A percentile compares a stretch with the other conserved stretches of the same genome.
Evolutionary conservation across 2,329 filamentous ascomycete genomes (phyloP).

Genomic region (Neoascochyta sp.): DNA sequence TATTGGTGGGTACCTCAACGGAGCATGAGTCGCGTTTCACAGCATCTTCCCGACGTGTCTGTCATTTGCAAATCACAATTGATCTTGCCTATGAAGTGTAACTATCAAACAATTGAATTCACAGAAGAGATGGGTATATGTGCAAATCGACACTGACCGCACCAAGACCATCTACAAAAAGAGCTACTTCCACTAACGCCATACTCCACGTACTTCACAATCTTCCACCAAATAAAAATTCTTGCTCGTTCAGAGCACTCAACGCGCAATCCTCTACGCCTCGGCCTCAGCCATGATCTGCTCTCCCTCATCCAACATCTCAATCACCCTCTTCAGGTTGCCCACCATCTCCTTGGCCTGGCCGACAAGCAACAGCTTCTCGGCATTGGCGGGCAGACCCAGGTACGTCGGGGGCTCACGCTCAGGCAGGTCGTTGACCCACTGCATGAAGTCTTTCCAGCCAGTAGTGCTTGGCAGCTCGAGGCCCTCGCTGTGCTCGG

Average conservation of each 20-base stretch:
- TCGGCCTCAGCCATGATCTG: constrained; percentile 70
- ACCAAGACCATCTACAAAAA: constrained; percentile 2
- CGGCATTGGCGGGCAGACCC: constrained; percentile 88
- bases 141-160: constrained; percentile 5
- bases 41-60: too few relatives aligned
- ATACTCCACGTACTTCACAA: not conserved
- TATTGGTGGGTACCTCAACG: too few relatives aligned
- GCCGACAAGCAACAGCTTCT: constrained; percentile 88
- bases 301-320: constrained; percentile 90
- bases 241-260: too few relatives aligned
- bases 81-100: too few relatives aligned
- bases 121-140: constrained; percentile 12
- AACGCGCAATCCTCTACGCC: not conserved
- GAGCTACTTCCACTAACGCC: not conserved
- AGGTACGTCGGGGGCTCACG: constrained; percentile 94
- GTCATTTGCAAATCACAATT: too few relatives aligned
- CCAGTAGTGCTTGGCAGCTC: constrained; percentile 75
- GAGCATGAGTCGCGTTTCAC: too few relatives aligned
- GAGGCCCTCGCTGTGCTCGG: constrained; percentile 56
- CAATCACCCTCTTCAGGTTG: constrained; percentile 79
- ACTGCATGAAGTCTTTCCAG: constrained; percentile 80
- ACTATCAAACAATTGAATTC: too few relatives aligned
- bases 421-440: constrained; percentile 90
- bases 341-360: constrained; percentile 80
- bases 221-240: not conserved